A percentile compares a stretch with the other conserved stretches of the same genome.
These are phyloP conservation scores for Hypoxylon cercidicola DNA, from an alignment of 495 filamentous ascomycete genomes.

Conservation along the genomic window DNA sequence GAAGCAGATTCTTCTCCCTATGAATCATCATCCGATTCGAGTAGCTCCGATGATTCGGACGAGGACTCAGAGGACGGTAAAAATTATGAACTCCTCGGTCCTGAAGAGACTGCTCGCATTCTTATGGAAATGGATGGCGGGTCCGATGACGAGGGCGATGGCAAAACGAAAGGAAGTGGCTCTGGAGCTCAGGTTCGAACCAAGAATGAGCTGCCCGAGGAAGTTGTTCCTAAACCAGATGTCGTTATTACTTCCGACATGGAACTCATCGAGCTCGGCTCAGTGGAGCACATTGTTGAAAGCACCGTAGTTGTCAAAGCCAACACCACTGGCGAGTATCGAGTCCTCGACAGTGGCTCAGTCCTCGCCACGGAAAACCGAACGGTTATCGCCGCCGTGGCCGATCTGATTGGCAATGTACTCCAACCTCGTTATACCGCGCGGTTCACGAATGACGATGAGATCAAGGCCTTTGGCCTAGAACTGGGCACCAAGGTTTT, in stretches of 20 bases:
- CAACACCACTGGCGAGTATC: slow-evolving; percentile 78
- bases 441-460: slow-evolving; percentile 70
- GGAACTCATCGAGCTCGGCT: slow-evolving; percentile 77
- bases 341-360: slow-evolving; percentile 84
- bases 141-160: slow-evolving; percentile 75
- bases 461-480: slow-evolving; percentile 74
- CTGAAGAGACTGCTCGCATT: slow-evolving; percentile 80
- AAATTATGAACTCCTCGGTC: slow-evolving; percentile 74
- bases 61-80: slow-evolving; percentile 66
- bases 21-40: slow-evolving; percentile 58
- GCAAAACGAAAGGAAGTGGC: slow-evolving; percentile 55
- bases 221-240: slow-evolving; percentile 75
- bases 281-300: slow-evolving; percentile 77
- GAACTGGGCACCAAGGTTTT: slow-evolving; percentile 72
- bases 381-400: slow-evolving; percentile 77
- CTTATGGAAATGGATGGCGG: slow-evolving; percentile 78
- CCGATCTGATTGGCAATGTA: slow-evolving; percentile 84
- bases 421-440: slow-evolving; percentile 84
- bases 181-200: slow-evolving; percentile 66
- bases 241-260: slow-evolving; percentile 77
- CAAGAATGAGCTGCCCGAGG: slow-evolving; percentile 77
- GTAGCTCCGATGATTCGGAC: slow-evolving; percentile 66
- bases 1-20: slow-evolving; percentile 73
- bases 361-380: slow-evolving; percentile 83
- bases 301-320: slow-evolving; percentile 82